Percentiles rank a stretch among this genome's conserved stretches.
phyloP scores from a whole-genome alignment of 805 yeast genomes.

The Zygosaccharomyces siamensis region DNA sequence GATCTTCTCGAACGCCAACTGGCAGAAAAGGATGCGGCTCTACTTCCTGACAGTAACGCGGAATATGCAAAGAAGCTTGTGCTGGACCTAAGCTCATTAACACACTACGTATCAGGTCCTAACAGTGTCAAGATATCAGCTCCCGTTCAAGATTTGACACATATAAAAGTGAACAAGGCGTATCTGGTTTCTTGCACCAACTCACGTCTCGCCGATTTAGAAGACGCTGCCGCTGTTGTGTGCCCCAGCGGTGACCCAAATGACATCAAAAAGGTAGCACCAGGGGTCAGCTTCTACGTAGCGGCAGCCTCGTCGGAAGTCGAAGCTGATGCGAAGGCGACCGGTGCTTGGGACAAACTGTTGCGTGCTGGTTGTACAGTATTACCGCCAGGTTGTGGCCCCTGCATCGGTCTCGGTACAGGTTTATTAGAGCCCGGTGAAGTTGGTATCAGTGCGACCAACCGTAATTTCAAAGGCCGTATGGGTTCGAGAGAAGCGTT shows the following conservation, averaged over 20 bases:
- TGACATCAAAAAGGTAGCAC: constrained; percentile 62
- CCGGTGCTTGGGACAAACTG: constrained; percentile 88
- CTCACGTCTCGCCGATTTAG: constrained; percentile 85
- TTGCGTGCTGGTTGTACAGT: constrained; percentile 92
- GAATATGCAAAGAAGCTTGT: constrained; percentile 82
- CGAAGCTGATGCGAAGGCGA: constrained; percentile 83
- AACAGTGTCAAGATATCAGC: constrained; percentile 91
- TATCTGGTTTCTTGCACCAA: constrained; percentile 97
- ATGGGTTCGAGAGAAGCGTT: constrained; percentile 97
- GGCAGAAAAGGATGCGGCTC: background rate
- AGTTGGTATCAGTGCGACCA: constrained; percentile 97
- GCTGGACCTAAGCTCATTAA: constrained; percentile 71
- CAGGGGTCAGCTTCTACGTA: constrained; percentile 89
- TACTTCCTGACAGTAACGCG: constrained; percentile 66
- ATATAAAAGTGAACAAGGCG: constrained; percentile 81
- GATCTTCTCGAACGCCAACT: constrained; percentile 3
- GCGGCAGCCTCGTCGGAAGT: constrained; percentile 97
- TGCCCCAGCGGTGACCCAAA: constrained; percentile 34
- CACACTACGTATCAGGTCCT: constrained; percentile 94
- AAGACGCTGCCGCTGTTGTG: constrained; percentile 89
- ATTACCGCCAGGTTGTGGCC: constrained; percentile 98
- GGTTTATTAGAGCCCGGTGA: constrained; percentile 94
- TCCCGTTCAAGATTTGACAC: constrained; percentile 68
- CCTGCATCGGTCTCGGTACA: constrained; percentile 95
- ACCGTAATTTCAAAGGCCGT: constrained; percentile 97